Evolutionary conservation across 768 basidiomycete genomes (phyloP), one percentile per base, ranked within the genome.

Genomic region (Hericium coralloides): DNA sequence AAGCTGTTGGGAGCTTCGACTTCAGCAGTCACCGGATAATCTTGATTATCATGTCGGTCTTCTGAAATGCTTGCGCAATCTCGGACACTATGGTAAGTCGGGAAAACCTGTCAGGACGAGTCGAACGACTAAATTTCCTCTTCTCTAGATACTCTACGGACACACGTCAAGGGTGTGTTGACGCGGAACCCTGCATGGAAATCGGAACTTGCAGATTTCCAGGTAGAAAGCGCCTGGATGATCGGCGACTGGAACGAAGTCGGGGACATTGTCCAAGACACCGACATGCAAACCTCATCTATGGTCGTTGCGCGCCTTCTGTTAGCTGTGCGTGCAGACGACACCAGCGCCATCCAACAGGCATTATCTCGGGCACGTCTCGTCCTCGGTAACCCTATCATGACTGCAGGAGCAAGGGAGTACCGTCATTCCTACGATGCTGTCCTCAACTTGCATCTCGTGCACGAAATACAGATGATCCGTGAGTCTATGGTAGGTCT

Each of bases 1-100:
- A 70, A 98, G 95, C 66, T 99, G 97, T 65, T 99, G 97, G 97
- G 97, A 99, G 70, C 85, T 98, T 12, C 81, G 87, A 50, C 76
- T 99, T 15, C 95, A 98, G 66, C 85, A 91, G 57, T 83, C 84
- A 20, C 95, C 95, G 0, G 85, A 95, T 64, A 93, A 95, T 62
- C 77, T 95, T 4, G 82, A 88, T 22, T 88, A 85, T 59, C 95
- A 99, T 68, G 70, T 95, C 15, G 97, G 97, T 14, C 78, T 99
- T 10, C 70, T 98, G 60, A 82, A 92, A 50, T 98, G 95, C 67
- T 76, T 98, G 55, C 79, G 92, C 20, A 97, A 98, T 67, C 77
- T 99, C 10, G 97, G 97, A 9, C 97, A 99, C 69, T 98, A 98
- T 69, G 97, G 97, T 95, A 63, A 59, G 85, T 72, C 52, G 18